Conservation (phyloP, 495 filamentous ascomycete genomes). For the Gamarada debralockiae region DNA sequence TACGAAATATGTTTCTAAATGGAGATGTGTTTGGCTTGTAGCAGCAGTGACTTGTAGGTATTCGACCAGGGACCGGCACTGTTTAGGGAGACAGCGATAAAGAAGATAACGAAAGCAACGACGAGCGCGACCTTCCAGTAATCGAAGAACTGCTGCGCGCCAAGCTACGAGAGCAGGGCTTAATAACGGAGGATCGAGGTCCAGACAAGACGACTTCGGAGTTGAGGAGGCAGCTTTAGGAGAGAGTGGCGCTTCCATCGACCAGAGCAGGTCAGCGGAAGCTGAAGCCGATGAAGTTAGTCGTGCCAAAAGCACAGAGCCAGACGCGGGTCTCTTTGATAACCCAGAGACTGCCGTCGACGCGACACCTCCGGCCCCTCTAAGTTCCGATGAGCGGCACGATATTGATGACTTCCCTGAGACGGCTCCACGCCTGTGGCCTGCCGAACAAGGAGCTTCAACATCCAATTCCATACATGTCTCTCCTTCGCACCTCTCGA, state of each 20-base stretch:
- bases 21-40: conserved; percentile 13
- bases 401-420: conserved; percentile 17
- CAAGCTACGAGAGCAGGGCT: conserved; percentile 14
- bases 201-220: background rate
- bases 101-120: conserved; percentile 9
- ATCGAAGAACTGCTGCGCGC: conserved; percentile 17
- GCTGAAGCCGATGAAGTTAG: conserved; percentile 9
- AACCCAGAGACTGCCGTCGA: conserved; percentile 9
- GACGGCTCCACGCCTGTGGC: conserved; percentile 9
- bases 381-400: conserved; percentile 8
- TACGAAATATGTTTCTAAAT: conserved; percentile 18
- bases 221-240: conserved; percentile 14
- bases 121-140: conserved; percentile 6
- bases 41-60: conserved; percentile 4
- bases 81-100: background rate
- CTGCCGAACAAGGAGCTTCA: conserved; percentile 7
- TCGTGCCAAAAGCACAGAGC: conserved; percentile 1
- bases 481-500: conserved; percentile 9
- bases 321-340: conserved; percentile 10
- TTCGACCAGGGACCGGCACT: conserved; percentile 3
- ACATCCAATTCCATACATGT: conserved; percentile 6
- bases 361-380: conserved; percentile 10
- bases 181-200: background rate
- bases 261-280: conserved; percentile 13
- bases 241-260: conserved; percentile 9